Conservation (phyloP, 176 grass and related monocot species). For the Elaeis guineensis region DNA sequence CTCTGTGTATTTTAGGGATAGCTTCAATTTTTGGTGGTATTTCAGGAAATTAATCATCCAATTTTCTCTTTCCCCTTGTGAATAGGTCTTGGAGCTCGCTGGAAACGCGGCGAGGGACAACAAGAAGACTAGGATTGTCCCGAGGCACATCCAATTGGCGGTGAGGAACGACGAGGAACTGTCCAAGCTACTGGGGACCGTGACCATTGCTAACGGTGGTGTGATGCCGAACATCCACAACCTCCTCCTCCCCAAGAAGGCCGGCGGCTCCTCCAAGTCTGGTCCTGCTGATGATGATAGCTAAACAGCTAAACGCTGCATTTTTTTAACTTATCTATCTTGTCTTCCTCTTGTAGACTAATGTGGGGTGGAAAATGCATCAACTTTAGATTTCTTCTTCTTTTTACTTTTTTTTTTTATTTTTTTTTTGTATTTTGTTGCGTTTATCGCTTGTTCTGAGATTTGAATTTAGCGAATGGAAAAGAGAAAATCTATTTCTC, state of each 20-base stretch:
- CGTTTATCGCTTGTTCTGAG: too few relatives aligned
- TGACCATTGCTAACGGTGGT: not conserved
- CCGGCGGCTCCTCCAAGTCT: conserved; percentile 18
- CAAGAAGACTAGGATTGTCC: conserved; percentile 11
- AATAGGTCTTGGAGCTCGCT: conserved; percentile 8
- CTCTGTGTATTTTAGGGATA: too few relatives aligned
- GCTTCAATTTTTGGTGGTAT: not conserved
- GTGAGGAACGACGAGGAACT: conserved; percentile 10
- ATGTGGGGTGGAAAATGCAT: too few relatives aligned
- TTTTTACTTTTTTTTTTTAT: too few relatives aligned
- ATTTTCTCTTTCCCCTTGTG: not conserved
- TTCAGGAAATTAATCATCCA: too few relatives aligned
- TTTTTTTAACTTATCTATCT: not conserved
- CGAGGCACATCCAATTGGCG: conserved; percentile 10
- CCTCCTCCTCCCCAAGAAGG: conserved; percentile 3
- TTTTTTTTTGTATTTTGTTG: too few relatives aligned
- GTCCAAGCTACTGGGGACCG: conserved; percentile 2
- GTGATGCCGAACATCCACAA: conserved; percentile 17
- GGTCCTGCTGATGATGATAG: conserved; percentile 25
- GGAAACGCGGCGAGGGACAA: conserved; percentile 13
- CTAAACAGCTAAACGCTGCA: not conserved
- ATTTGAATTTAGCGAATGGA: too few relatives aligned
- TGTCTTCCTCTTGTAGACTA: too few relatives aligned
- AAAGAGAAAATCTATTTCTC: too few relatives aligned
- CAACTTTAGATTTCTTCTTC: too few relatives aligned